A percentile compares a stretch with the other conserved stretches of the same genome.
Conservation (phyloP, 345 rosid species). For the Xanthoceras sorbifolium region DNA sequence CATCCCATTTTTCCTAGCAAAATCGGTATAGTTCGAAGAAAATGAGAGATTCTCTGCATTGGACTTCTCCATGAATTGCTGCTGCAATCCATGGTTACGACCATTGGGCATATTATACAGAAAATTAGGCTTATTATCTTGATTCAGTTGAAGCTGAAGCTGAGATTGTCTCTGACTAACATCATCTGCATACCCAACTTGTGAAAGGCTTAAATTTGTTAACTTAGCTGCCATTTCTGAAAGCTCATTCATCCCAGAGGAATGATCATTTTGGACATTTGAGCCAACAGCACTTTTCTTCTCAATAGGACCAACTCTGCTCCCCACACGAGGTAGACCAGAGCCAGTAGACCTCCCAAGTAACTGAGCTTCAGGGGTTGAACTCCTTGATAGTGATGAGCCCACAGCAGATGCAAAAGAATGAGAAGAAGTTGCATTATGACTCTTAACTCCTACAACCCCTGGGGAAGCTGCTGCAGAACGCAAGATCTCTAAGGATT, state of each 20-base stretch:
- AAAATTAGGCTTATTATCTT: constrained; percentile 48
- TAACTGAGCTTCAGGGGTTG: constrained; percentile 67
- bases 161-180: constrained; percentile 38
- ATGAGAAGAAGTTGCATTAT: constrained; percentile 34
- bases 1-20: constrained; percentile 41
- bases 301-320: constrained; percentile 52
- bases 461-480: constrained; percentile 50
- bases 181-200: constrained; percentile 47
- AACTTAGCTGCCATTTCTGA: constrained; percentile 62
- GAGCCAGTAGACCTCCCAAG: constrained; percentile 55
- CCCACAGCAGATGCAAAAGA: constrained; percentile 53
- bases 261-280: constrained; percentile 43
- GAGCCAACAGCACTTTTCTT: constrained; percentile 51
- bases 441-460: constrained; percentile 38
- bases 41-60: constrained; percentile 49
- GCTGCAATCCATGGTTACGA: constrained; percentile 53
- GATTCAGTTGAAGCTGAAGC: constrained; percentile 36
- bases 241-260: constrained; percentile 45
- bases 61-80: constrained; percentile 43
- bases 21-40: constrained; percentile 48
- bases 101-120: constrained; percentile 49
- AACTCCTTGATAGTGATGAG: constrained; percentile 65
- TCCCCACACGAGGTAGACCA: constrained; percentile 68
- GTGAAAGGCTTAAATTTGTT: constrained; percentile 56
- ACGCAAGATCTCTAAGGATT: constrained; percentile 45